Evolutionary conservation across 345 rosid genomes (phyloP), one percentile per base, ranked within the genome.

Genomic region (Ceriops tagal): DNA sequence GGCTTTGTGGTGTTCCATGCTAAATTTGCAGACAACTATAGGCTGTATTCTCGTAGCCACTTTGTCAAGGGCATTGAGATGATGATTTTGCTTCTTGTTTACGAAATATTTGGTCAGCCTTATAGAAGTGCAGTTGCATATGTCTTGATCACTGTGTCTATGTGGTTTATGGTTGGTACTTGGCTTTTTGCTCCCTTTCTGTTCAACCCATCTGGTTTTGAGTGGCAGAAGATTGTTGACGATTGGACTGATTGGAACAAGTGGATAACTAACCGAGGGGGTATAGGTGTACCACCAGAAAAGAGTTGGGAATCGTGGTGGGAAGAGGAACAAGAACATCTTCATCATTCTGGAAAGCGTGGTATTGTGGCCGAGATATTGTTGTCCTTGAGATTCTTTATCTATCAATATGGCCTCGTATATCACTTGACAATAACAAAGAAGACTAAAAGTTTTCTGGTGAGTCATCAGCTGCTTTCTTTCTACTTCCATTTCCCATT

Each of bases 241-340:
- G 99, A 96, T 78, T 96, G 99, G 99, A 89, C 98, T 72, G 99
- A 96, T 74, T 96, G 99, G 99, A 92, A 96, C 77, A 96, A 96
- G 79, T 96, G 99, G 99, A 87, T 92, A 65, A 84, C 83, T 66
- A 96, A 92, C 79, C 75, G 83, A 35, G 99, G 99, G 10, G 99
- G 99, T 62, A 92, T 96, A 26, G 99, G 99, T 76, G 99, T 96
- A 21, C 92, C 92, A 2, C 86, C 99, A 35, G 98, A 89, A 72
- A 96, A 96, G 74, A 92, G 99, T 77, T 96, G 99, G 99, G 99
- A 96, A 74, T 96, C 99, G 1, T 96, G 99, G 99, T 96, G 99
- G 99, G 99, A 96, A 66, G 96, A 96, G 77, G 99, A 96, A 79
- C 97, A 92, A 74, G 98, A 92, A 64, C 99, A 96, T 85, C 90